Evolutionary conservation across 176 grass and related monocot genomes (phyloP).

Genomic region (Avena insularis): DNA sequence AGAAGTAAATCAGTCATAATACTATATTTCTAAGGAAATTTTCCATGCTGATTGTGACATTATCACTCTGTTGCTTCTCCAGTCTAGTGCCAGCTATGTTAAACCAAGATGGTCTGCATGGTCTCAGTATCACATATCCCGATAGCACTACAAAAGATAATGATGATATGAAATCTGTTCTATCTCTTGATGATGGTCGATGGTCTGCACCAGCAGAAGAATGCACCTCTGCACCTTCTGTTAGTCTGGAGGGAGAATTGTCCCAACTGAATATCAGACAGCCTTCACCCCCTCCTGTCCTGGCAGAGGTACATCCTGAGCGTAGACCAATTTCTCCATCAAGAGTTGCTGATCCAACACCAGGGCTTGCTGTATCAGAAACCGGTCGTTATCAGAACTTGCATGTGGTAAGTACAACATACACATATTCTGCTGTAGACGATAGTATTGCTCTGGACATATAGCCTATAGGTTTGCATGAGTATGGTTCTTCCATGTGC

Average conservation of each 20-base stretch:
- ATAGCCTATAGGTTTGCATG: slow-evolving; percentile 15
- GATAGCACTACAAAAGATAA: slow-evolving; percentile 51
- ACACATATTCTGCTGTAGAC: slow-evolving; percentile 28
- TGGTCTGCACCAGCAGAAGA: slow-evolving; percentile 70
- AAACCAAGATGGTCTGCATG: slow-evolving; percentile 67
- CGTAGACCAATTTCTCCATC: slow-evolving; percentile 74
- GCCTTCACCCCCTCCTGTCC: slow-evolving; percentile 87
- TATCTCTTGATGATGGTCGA: slow-evolving; percentile 98
- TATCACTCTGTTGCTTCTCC: slow-evolving; percentile 30
- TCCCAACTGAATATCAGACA: slow-evolving; percentile 79
- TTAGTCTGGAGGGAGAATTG: slow-evolving; percentile 66
- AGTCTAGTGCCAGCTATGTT: slow-evolving; percentile 61
- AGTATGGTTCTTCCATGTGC: slow-evolving; percentile 17
- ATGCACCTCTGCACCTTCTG: slow-evolving; percentile 47
- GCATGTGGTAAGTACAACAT: slow-evolving; percentile 85
- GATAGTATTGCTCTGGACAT: slow-evolving; percentile 22
- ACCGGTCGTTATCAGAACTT: slow-evolving; percentile 75
- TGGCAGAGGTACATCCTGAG: slow-evolving; percentile 75
- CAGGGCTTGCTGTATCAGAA: slow-evolving; percentile 64
- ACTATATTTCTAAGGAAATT: slow-evolving; percentile 34
- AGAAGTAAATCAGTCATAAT: slow-evolving; percentile 5
- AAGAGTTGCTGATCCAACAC: slow-evolving; percentile 87
- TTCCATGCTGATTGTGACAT: slow-evolving; percentile 27
- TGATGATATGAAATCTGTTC: slow-evolving; percentile 87
- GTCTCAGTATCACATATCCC: slow-evolving; percentile 38